Evolutionary conservation across 2,329 filamentous ascomycete species (phyloP), one percentile per base, ranked within the genome.

Genomic region (Diaporthe nobilis): DNA sequence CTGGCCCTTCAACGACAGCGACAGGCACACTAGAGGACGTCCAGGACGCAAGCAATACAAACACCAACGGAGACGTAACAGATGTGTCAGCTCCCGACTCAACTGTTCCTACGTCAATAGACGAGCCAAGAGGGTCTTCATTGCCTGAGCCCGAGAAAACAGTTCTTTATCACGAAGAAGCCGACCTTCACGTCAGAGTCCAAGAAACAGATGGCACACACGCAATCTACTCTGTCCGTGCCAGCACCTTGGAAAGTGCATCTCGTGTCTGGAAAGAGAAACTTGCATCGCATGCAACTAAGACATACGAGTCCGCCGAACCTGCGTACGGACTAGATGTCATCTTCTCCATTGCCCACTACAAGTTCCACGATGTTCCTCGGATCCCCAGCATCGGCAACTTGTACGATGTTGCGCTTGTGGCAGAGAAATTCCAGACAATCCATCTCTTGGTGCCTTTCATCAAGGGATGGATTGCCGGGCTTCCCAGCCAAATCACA

Each of bases 331-430:
- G 80, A 20, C 39, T 81, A 17, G 77, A 78, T 22, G 49, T 79
- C 22, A 47, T 80, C 31, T 77, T 81, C 39, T 79, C 79, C 2
- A 77, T 81, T 25, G 77, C 77, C 13, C 79, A 81, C 57, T 79
- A 77, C 73, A 78, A 79, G 63, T 81, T 78, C 63, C 78, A 79
- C 47, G 76, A 79, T 17, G 57, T 81, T 15, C 77, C 77, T 1
- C 15, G 31, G 13, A 76, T 75, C 12, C 77, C 72, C 3, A 58
- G 73, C 4, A 57, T 79, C n/a, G 42, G 55, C 34, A 61, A 79
- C n/a, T 75, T 81, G 31, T 78, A 78, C 60, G 70, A 60, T 20
- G 60, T 80, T 37, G 79, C 79, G 17, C 44, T 71, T 4, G 75
- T 80, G 2, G 77, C 76, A 4, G 75, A 80, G 28, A 79, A 79